Evolutionary conservation across 2,329 filamentous ascomycete species (phyloP), one percentile per base, ranked within the genome.

Genomic region (Aureobasidium uvarum): DNA sequence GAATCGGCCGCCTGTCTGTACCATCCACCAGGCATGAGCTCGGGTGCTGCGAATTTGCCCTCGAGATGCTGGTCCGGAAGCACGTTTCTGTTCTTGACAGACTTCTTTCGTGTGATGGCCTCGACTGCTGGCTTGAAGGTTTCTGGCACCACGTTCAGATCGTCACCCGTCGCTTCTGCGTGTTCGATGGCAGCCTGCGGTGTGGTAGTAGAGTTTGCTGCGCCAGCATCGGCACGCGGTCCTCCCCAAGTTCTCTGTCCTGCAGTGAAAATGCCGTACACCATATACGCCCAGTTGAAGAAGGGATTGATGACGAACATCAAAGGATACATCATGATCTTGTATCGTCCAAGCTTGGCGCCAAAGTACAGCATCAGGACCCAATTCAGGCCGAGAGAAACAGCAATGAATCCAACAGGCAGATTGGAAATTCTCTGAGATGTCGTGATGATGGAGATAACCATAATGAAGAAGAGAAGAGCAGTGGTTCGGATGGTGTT

Each of bases 281-380:
- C 89, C 90, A 97, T 96, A 80, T 98, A 98, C 66, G 92, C 85
- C 94, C 94, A 98, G 78, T 98, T 98, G 83, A 97, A 93, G 74
- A 98, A 96, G 0, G 95, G 94, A 74, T 97, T 98, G 68, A 97
- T 77, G 54, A 96, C 79, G 75, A 97, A 98, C 92, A 98, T 97
- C 68, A 98, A 72, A 0, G 94, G 94, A 74, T 98, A 98, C 6
- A 98, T 82, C 89, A 91, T 94, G 68, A 96, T 90, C 81, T 99
- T 98, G 81, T 89, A 97, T 13, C 95, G 86, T 67, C 89, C 88
- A 56, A 98, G 84, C 77, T 91, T 92, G 64, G 88, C 85, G 28
- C 92, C 94, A 76, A 98, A 97, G 80, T 96, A 98, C 67, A 98
- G 80, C 94, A 98, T 98, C 75, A 98, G 85, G 58, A 92, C 75